These are phyloP conservation scores for Forsythia viridissima DNA, from an alignment of 257 asterid species.

Conservation along the genomic window DNA sequence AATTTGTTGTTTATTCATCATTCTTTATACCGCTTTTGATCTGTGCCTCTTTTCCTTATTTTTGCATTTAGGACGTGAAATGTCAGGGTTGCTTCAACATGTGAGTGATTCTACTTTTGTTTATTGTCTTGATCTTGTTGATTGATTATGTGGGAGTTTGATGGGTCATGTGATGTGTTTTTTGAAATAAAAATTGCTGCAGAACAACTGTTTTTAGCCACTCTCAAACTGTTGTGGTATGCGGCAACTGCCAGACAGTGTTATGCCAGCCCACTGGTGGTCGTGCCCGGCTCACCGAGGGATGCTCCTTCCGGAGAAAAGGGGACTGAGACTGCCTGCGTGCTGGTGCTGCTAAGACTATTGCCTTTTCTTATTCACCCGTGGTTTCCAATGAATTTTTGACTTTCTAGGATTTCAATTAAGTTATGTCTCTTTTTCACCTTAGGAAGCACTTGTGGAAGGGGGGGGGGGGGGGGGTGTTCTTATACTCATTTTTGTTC, in stretches of 20 bases:
- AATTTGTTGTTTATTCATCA: not conserved
- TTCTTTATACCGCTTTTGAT: not conserved
- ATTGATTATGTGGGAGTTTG: not conserved
- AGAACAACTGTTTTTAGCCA: constrained; percentile 41
- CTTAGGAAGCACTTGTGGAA: not conserved
- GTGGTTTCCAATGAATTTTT: not conserved
- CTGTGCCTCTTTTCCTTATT: not conserved
- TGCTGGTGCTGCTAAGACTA: not conserved
- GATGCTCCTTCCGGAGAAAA: constrained; percentile 40
- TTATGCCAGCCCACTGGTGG: constrained; percentile 44
- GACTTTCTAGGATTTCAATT: not conserved
- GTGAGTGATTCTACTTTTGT: constrained; percentile 21
- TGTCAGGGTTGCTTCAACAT: constrained; percentile 43
- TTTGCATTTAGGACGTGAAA: constrained; percentile 31
- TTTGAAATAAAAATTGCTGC: not conserved
- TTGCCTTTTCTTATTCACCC: not conserved
- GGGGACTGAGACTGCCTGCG: constrained; percentile 21
- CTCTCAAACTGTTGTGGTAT: constrained; percentile 39
- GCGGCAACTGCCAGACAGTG: constrained; percentile 42
- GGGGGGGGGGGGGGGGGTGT: too few relatives aligned
- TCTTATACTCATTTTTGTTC: not conserved
- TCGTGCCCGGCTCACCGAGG: constrained; percentile 40
- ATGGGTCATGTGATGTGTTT: not conserved
- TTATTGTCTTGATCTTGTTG: not conserved
- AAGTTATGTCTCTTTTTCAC: not conserved